Conservation (phyloP, 2,329 filamentous ascomycete genomes). For the Penicillium digitatum region DNA sequence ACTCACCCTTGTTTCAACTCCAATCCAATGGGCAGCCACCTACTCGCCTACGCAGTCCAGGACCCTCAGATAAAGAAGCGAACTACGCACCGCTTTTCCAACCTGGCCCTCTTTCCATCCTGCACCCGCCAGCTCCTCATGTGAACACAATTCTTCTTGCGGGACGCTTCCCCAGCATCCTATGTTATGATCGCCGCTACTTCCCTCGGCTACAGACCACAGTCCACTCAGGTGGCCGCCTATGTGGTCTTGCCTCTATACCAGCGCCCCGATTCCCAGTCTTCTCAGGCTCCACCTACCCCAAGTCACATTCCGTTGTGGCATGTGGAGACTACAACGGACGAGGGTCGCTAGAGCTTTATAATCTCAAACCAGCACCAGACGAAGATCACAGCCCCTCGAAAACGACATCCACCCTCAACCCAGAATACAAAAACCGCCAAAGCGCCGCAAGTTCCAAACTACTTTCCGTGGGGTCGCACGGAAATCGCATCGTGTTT, state of each 20-base stretch:
- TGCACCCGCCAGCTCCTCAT: conserved; percentile 65
- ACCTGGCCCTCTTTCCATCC: conserved; percentile 75
- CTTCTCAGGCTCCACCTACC: conserved; percentile 38
- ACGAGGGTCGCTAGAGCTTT: conserved; percentile 86
- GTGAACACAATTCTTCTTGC: conserved; percentile 81
- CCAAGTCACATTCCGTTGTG: conserved; percentile 63
- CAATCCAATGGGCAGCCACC: conserved; percentile 35
- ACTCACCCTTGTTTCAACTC: conserved; percentile 32
- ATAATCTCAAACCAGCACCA: conserved; percentile 43
- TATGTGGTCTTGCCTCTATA: conserved; percentile 68
- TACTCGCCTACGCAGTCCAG: conserved; percentile 37
- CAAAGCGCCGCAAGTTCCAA: conserved; percentile 78
- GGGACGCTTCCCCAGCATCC: conserved; percentile 80
- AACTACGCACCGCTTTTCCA: conserved; percentile 70
- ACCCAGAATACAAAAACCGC: conserved; percentile 63
- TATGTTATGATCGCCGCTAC: conserved; percentile 83
- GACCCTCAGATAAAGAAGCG: conserved; percentile 33
- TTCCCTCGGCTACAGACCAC: conserved; percentile 75
- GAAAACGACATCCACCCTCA: conserved; percentile 26
- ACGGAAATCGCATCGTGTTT: conserved; percentile 76
- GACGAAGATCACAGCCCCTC: conserved; percentile 28
- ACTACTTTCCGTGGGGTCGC: conserved; percentile 72
- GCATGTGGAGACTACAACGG: conserved; percentile 88
- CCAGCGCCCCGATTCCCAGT: conserved; percentile 53
- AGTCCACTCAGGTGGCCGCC: conserved; percentile 75